Percentiles rank a stretch among this genome's conserved stretches.
These are phyloP conservation scores for Diplosphaera chodatii DNA, from an alignment of 139 green algal species.

Conservation along the genomic window DNA sequence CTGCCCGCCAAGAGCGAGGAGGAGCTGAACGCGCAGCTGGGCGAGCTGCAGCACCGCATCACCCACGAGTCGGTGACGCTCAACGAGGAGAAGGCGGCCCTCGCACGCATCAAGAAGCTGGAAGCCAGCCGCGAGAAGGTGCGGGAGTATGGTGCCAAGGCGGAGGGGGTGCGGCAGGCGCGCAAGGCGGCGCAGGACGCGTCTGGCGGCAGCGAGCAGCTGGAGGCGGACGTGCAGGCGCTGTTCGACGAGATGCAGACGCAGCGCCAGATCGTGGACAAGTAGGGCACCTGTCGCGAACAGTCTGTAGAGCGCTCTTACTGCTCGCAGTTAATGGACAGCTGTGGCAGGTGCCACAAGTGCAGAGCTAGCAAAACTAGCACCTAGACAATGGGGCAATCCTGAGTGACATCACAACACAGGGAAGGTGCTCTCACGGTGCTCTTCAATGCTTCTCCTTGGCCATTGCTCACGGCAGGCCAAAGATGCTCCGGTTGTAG, in stretches of 20 bases:
- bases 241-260: constrained; percentile 1
- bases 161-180: neutral
- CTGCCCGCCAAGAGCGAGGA: constrained; percentile 23
- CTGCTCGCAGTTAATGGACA: too few relatives aligned
- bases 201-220: neutral
- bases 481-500: too few relatives aligned
- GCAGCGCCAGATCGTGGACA: neutral
- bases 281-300: too few relatives aligned
- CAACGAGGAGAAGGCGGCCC: constrained; percentile 32
- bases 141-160: neutral
- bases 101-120: constrained; percentile 35
- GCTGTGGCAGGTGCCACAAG: too few relatives aligned
- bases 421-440: too few relatives aligned
- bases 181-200: too few relatives aligned
- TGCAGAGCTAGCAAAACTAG: too few relatives aligned
- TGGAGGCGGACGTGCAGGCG: neutral
- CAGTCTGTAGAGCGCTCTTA: too few relatives aligned
- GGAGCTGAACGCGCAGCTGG: constrained; percentile 32
- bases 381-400: too few relatives aligned
- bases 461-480: too few relatives aligned
- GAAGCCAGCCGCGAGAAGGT: constrained; percentile 20
- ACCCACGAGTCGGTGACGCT: constrained; percentile 37
- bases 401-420: too few relatives aligned
- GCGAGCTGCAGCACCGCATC: constrained; percentile 23
- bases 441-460: too few relatives aligned